phyloP scores from a whole-genome alignment of 306 rosid genomes.

The Ceratonia siliqua region DNA sequence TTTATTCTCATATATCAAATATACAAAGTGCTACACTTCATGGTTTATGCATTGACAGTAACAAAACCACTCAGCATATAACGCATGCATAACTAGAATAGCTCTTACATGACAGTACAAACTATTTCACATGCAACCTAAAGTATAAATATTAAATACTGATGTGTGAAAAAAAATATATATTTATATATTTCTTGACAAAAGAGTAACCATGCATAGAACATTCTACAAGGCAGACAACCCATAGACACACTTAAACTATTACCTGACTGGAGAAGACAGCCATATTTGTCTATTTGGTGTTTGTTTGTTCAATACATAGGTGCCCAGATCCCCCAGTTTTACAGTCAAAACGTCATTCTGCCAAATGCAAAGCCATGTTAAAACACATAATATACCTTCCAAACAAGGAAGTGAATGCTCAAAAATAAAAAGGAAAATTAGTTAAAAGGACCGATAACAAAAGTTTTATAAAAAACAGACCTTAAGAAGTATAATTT shows the following conservation, averaged over 20 bases:
- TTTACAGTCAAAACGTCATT: conserved; percentile 63
- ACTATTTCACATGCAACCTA: conserved; percentile 8
- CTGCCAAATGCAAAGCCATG: conserved; percentile 33
- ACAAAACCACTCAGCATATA: neutral
- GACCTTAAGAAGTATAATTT: neutral
- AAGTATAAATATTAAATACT: neutral
- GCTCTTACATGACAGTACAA: neutral
- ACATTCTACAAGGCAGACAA: neutral
- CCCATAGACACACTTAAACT: neutral
- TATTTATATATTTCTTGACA: neutral
- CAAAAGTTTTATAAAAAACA: neutral
- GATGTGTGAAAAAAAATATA: neutral
- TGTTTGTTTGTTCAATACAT: conserved; percentile 69
- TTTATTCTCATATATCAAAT: conserved; percentile 22
- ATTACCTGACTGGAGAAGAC: conserved; percentile 78
- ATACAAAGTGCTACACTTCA: neutral
- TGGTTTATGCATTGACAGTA: too few relatives aligned
- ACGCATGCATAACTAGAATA: neutral
- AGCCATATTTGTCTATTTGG: conserved; percentile 76
- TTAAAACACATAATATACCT: conserved; percentile 10
- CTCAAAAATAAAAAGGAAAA: conserved; percentile 16
- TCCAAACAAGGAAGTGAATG: conserved; percentile 12
- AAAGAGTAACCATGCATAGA: neutral
- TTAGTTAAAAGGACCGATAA: neutral
- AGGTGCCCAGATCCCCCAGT: conserved; percentile 61